Evolutionary conservation across 768 basidiomycete species (phyloP), one percentile per base, ranked within the genome.

Genomic region (Hygrocybe coccinea): DNA sequence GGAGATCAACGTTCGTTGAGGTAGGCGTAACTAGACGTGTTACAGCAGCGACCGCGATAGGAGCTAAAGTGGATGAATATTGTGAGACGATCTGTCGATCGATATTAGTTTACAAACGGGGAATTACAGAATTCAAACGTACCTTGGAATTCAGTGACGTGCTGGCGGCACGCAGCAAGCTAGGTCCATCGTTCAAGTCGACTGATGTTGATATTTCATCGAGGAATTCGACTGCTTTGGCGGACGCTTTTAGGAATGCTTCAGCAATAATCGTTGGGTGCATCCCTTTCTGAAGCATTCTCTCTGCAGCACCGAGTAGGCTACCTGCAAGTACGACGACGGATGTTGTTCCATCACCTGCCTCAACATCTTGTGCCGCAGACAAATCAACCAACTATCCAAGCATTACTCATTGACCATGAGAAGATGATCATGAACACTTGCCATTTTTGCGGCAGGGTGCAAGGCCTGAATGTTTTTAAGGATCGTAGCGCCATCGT

Each of bases 221-320:
- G 46, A 98, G 75, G 69, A 87, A 95, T 71, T 98, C 94, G 51
- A 97, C 94, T 9, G 93, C 86, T 69, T 97, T 98, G 15, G 81
- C 74, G 19, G 94, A 93, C 46, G 95, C 97, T 64, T 82, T 91
- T 64, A 93, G 78, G 76, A 99, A 99, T 15, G 92, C 85, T 71
- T 97, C 95, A 25, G 97, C 93, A 60, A 97, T 90, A 68, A 95
- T 90, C 5, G 94, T 97, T 6, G 97, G 95, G 71, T 99, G 97
- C 54, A 99, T 95, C 72, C 93, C 95, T 71, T 98, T 97, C 63
- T 85, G 79, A 37, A 98, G 77, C 83, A 98, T 87, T 76, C 94
- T 97, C 75, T 98, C 97, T 17, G 97, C 95, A 22, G 95, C 95
- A 45, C 87, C 88, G 4, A 99, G 77, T 39, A 99, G 74, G 66